phyloP scores from a whole-genome alignment of 1,284 basidiomycete species.

The Microbotryum saponariae region DNA sequence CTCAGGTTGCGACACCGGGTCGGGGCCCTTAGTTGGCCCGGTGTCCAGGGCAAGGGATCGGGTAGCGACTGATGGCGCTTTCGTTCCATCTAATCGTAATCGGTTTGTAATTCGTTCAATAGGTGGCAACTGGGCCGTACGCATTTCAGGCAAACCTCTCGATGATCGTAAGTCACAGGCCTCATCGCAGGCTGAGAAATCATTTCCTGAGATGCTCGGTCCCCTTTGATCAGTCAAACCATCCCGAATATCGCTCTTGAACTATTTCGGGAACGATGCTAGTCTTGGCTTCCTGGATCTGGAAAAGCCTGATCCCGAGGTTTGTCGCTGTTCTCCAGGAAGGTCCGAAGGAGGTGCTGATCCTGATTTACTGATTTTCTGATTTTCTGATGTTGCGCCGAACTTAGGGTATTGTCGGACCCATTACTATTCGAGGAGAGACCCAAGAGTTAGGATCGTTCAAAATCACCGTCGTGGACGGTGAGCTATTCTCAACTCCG shows the following conservation, averaged over 20 bases:
- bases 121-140: slow-evolving; percentile 79
- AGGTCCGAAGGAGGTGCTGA: background rate
- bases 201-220: background rate
- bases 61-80: background rate
- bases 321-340: background rate
- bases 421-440: slow-evolving; percentile 60
- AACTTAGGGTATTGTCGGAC: slow-evolving; percentile 60
- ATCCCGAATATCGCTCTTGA: slow-evolving; percentile 65
- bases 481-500: slow-evolving; percentile 43
- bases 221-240: slow-evolving; percentile 44
- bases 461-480: slow-evolving; percentile 67
- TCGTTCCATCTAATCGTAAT: background rate
- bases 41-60: too few relatives aligned
- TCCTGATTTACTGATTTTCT: too few relatives aligned
- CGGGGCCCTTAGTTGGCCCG: too few relatives aligned
- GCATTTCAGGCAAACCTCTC: slow-evolving; percentile 74
- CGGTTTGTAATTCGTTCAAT: background rate
- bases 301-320: slow-evolving; percentile 45
- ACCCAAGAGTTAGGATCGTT: slow-evolving; percentile 75
- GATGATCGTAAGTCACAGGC: slow-evolving; percentile 51
- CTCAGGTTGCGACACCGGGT: background rate
- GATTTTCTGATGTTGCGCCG: slow-evolving; percentile 3
- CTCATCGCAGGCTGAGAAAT: background rate
- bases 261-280: slow-evolving; percentile 79
- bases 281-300: slow-evolving; percentile 64